Conservation (phyloP, 2,329 filamentous ascomycete species). For the Podosphaera fusca region DNA sequence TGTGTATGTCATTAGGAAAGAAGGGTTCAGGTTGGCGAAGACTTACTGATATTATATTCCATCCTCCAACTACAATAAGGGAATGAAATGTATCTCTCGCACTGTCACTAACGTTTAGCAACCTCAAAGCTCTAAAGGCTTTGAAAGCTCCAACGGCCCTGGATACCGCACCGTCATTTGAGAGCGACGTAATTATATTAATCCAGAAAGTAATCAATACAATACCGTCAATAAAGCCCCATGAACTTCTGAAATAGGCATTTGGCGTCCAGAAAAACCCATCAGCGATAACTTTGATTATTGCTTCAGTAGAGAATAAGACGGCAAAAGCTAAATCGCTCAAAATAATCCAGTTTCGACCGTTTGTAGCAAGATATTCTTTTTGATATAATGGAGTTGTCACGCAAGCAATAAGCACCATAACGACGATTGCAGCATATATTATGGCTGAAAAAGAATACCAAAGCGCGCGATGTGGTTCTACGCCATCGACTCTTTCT, state of each 20-base stretch:
- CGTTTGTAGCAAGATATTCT: conserved; percentile 46
- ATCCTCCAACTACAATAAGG: conserved; percentile 76
- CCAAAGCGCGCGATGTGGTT: conserved; percentile 77
- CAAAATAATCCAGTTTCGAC: conserved; percentile 80
- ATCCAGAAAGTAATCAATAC: conserved; percentile 90
- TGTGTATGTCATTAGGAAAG: conserved; percentile 17
- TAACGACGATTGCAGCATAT: conserved; percentile 80
- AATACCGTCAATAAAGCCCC: conserved; percentile 85
- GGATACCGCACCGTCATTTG: conserved; percentile 63
- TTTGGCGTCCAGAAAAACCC: conserved; percentile 94
- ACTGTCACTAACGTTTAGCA: conserved; percentile 91
- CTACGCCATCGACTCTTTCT: conserved; percentile 70
- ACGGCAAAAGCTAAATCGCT: conserved; percentile 75
- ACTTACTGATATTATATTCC: conserved; percentile 49
- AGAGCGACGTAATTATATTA: conserved; percentile 66
- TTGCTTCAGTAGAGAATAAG: conserved; percentile 65
- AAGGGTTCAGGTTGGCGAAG: neutral
- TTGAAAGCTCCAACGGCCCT: conserved; percentile 92
- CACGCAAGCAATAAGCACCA: conserved; percentile 90
- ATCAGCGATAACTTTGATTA: conserved; percentile 86
- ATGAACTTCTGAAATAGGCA: conserved; percentile 86
- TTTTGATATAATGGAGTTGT: conserved; percentile 89
- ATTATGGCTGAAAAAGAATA: conserved; percentile 85
- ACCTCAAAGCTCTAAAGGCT: conserved; percentile 67
- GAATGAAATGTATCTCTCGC: conserved; percentile 93